These are phyloP conservation scores for Microbotryomycetes sp. DNA, from an alignment of 1,284 basidiomycete species.

Conservation along the genomic window DNA sequence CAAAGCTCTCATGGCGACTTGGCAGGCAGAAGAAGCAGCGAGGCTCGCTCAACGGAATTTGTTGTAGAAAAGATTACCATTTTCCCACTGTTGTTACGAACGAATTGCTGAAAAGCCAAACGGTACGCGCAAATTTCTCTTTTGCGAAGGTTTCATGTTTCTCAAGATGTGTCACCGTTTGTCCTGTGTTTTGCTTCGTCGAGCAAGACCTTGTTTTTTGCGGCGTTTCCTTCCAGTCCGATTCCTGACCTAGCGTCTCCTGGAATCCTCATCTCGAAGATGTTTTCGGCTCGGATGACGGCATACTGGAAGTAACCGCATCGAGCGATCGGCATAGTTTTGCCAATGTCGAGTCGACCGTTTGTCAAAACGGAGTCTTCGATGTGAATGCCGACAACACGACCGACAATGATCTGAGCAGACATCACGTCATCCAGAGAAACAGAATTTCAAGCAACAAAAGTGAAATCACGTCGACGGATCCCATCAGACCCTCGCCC, in stretches of 20 bases:
- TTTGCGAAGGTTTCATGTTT: neutral
- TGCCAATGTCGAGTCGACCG: conserved; percentile 3
- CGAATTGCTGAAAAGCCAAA: too few relatives aligned
- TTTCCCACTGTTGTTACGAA: neutral
- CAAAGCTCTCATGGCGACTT: conserved; percentile 17
- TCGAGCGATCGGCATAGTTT: conserved; percentile 1
- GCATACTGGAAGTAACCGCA: conserved; percentile 5
- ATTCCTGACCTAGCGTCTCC: neutral
- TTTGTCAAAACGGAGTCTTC: conserved; percentile 2
- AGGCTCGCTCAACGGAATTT: neutral
- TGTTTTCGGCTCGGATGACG: conserved; percentile 1
- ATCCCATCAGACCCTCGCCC: neutral
- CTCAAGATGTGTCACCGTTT: too few relatives aligned
- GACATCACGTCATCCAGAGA: neutral
- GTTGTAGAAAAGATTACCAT: neutral
- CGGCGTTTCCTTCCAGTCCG: neutral
- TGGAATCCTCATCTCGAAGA: conserved; percentile 5
- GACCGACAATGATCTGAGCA: neutral
- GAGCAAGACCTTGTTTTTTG: neutral
- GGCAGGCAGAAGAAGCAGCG: conserved; percentile 4
- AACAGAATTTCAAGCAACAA: neutral
- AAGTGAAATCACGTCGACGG: neutral
- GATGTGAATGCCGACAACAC: conserved; percentile 5
- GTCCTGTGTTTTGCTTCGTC: neutral
- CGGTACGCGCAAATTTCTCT: neutral